Base-by-base conservation (phyloP, 371 early-diverging fungal genomes). In the Sporodiniella umbellata region DNA sequence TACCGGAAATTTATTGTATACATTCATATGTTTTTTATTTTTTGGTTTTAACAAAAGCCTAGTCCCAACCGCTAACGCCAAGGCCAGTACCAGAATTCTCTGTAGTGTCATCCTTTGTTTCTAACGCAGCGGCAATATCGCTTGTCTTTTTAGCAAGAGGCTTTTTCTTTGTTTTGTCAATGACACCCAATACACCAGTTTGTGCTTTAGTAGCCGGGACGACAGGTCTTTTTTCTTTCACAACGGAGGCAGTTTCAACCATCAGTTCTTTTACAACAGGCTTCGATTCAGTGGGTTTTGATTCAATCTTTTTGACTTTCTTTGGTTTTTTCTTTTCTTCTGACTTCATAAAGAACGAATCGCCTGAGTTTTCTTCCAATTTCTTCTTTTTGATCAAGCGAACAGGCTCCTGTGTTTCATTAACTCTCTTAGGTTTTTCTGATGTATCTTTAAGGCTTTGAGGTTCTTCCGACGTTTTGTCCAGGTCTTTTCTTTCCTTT, bases 111-210 rank as follows among this genome's bases (percentile, higher is more conserved):
- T 46, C 48, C 46, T 62, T 56, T 15, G 39, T 53, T 48, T 66
- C 65, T 33, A 68, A 50, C 26, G 51, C 55, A 38, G 66, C 60
- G 45, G 67, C 61, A 35, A 65, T 48, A 54, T 64, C 59, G 4
- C 60, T 45, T 33, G 51, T 53, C 48, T 49, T 52, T 22, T 48
- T 51, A 8, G 15, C 51, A 10, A 45, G 47, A 24, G 54, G 28
- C 15, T 60, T 58, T 25, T 49, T 42, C 17, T 48, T 74, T 33
- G 63, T 47, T 33, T 68, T 70, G 60, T 84, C 81, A 2, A 81
- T 73, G 22, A 84, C 75, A 12, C 70, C 80, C 7, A 84, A 67
- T 3, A 84, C 82, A 48, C 84, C 84, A 3, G 82, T 79, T 22
- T 75, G 64, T 1, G 56, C 67, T 26, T 66, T 69, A 31, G 59